Base-by-base conservation (phyloP, 257 asterid genomes). In the Cordia subcordata region DNA sequence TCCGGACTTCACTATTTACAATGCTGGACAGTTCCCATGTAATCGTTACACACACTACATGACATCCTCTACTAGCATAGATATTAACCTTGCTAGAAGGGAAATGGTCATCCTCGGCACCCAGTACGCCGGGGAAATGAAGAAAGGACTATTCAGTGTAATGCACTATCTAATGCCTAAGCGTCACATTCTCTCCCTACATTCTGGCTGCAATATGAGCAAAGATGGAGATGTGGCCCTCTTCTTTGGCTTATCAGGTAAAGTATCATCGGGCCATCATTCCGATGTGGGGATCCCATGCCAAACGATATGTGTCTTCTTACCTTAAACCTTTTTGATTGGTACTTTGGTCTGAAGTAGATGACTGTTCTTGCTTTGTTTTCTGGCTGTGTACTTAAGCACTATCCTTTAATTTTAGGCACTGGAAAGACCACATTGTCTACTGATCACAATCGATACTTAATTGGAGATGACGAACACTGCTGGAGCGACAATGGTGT, bases 111-210 rank as follows among this genome's bases (percentile, higher is more conserved):
- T 91, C 71, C 87, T 91, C 17, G 98, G 98, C 49, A 91, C 96
- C 49, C 98, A 83, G 62, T 90, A 90, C 73, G 98, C 98, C 13
- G 97, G 97, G 68, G 97, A 86, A 72, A 90, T 90, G 97, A 90
- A 90, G 84, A 90, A 90, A 69, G 98, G 98, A 8, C 82, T 91
- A 39, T 91, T 91, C 80, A 73, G 98, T 19, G 55, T 91, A 1
- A 91, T 91, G 98, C 98, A 87, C 71, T 91, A 91, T 73, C 94
- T 91, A 77, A 91, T 91, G 98, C 98, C 98, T 58, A 85, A 79
- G 82, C 95, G 98, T 3, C 80, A 78, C 19, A 86, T 91, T 62
- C 95, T 91, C 55, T 87, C 98, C 42, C 68, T 91, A 11, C 98
- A 90, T 80, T 90, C 98, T 1, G 98, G 98, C 14, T 83, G 95